phyloP scores from a whole-genome alignment of 192 early-diverging fungal genomes.

The Coemansia sp. region DNA sequence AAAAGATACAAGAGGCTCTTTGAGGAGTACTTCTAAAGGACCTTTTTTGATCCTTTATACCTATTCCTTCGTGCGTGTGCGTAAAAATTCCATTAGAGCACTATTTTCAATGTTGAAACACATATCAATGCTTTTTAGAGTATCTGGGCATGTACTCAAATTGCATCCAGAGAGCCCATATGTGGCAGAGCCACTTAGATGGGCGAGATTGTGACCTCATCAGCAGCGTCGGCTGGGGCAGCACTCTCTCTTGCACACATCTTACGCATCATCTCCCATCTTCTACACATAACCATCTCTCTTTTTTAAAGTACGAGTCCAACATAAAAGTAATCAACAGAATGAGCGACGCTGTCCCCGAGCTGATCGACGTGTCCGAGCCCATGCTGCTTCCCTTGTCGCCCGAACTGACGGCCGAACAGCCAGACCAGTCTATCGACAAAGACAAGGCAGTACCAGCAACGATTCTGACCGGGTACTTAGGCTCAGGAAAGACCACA shows the following conservation, averaged over 20 bases:
- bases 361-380: slow-evolving; percentile 23
- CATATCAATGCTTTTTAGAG: no score
- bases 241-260: not conserved
- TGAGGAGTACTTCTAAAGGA: no score
- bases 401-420: not conserved
- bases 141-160: not conserved
- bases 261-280: not conserved
- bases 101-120: no score
- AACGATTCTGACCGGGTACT: slow-evolving; percentile 65
- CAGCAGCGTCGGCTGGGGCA: not conserved
- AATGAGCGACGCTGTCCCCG: slow-evolving; percentile 48
- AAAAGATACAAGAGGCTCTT: no score
- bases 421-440: not conserved
- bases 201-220: not conserved
- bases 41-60: no score
- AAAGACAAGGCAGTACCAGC: slow-evolving; percentile 47
- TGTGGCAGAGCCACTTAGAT: not conserved
- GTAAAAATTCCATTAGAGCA: no score
- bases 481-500: slow-evolving; percentile 92
- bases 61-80: no score
- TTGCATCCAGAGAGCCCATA: not conserved
- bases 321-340: not conserved
- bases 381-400: slow-evolving; percentile 7
- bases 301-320: not conserved
- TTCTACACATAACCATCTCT: not conserved